Evolutionary conservation across 495 filamentous ascomycete species (phyloP).

Genomic region (Echria macrotheca): DNA sequence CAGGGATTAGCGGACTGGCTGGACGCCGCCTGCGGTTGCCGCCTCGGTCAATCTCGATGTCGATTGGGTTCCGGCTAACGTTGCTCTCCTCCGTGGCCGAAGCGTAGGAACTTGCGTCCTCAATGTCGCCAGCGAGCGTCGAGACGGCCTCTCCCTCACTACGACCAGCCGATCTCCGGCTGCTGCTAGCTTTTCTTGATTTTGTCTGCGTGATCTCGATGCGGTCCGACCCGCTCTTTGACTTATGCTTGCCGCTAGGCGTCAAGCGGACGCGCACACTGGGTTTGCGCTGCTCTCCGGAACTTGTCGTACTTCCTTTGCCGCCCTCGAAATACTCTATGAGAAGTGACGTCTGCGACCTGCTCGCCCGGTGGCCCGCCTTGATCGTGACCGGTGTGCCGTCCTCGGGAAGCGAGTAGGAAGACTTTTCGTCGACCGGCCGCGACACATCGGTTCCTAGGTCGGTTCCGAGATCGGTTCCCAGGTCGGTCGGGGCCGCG

Average conservation of each 20-base stretch:
- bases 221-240: conserved; percentile 53
- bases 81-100: conserved; percentile 75
- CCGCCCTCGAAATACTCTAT: conserved; percentile 98
- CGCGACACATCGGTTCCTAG: conserved; percentile 70
- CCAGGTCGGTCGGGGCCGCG: conserved; percentile 43
- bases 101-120: conserved; percentile 58
- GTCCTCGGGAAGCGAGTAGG: conserved; percentile 93
- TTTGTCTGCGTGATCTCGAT: conserved; percentile 78
- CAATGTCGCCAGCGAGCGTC: conserved; percentile 45
- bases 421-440: conserved; percentile 61
- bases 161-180: conserved; percentile 51
- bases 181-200: conserved; percentile 50
- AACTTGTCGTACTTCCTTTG: conserved; percentile 50
- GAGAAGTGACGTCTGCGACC: conserved; percentile 85
- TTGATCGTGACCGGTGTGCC: conserved; percentile 86
- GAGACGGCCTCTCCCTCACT: conserved; percentile 33
- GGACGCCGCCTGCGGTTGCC: conserved; percentile 41
- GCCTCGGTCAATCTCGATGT: conserved; percentile 64
- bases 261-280: conserved; percentile 95
- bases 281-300: conserved; percentile 58
- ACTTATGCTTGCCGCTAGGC: conserved; percentile 54
- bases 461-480: conserved; percentile 63
- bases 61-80: conserved; percentile 65
- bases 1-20: conserved; percentile 51
- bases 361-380: conserved; percentile 59